Percentiles rank a stretch among this genome's conserved stretches.
phyloP scores from a whole-genome alignment of 805 yeast genomes.

The Zygotorulaspora sp. region DNA sequence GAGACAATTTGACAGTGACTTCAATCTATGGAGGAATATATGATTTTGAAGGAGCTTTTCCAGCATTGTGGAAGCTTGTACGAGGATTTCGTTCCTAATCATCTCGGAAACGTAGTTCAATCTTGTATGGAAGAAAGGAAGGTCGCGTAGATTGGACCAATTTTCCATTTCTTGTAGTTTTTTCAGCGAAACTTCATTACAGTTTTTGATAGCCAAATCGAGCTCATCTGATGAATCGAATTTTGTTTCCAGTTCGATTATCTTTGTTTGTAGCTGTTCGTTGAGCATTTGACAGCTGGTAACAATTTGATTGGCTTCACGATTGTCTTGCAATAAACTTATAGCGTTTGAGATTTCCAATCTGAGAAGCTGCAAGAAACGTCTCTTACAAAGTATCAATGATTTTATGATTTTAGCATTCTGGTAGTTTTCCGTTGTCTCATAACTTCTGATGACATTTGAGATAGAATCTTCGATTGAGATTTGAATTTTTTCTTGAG shows the following conservation, averaged over 20 bases:
- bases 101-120: constrained; percentile 43
- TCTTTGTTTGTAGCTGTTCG: constrained; percentile 40
- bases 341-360: constrained; percentile 36
- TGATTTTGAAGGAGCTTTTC: constrained; percentile 42
- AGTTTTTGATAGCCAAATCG: constrained; percentile 43
- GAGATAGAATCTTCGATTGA: constrained; percentile 42
- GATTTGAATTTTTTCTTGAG: constrained; percentile 39
- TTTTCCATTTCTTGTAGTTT: constrained; percentile 49
- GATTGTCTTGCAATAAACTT: background rate
- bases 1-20: constrained; percentile 25
- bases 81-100: constrained; percentile 50
- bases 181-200: constrained; percentile 41
- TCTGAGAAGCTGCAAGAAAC: constrained; percentile 41
- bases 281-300: constrained; percentile 24
- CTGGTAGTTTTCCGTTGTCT: constrained; percentile 41
- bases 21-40: constrained; percentile 22
- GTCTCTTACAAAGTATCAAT: constrained; percentile 37
- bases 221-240: constrained; percentile 52
- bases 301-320: constrained; percentile 20
- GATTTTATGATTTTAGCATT: constrained; percentile 41
- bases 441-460: constrained; percentile 39
- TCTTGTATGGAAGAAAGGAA: constrained; percentile 39
- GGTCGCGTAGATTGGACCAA: constrained; percentile 47
- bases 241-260: constrained; percentile 48
- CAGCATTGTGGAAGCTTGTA: constrained; percentile 50